Conservation (phyloP, 108 stramenopile species). For the Pelagomonas calceolata region DNA sequence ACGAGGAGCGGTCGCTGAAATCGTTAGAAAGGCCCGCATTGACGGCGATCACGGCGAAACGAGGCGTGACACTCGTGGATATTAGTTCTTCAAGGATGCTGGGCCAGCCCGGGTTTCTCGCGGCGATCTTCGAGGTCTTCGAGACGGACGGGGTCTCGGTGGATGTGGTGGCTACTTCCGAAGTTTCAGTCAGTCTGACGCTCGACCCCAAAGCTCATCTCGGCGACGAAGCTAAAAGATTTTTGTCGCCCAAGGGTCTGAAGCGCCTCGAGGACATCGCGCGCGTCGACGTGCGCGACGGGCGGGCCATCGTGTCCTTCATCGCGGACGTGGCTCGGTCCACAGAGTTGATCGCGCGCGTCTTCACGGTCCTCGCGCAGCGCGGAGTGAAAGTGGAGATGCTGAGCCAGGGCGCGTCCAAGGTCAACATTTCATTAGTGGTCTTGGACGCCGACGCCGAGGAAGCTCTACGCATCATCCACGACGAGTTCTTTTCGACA, state of each 20-base stretch:
- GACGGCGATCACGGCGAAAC: slow-evolving; percentile 92
- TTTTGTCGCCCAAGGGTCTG: slow-evolving; percentile 20
- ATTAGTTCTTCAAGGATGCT: slow-evolving; percentile 86
- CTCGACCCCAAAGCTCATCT: slow-evolving; percentile 76
- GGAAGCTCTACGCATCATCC: slow-evolving; percentile 55
- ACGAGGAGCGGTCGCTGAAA: not conserved
- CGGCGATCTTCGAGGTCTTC: slow-evolving; percentile 77
- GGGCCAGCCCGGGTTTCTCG: slow-evolving; percentile 87
- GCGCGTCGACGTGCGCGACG: slow-evolving; percentile 49
- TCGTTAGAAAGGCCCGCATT: slow-evolving; percentile 14
- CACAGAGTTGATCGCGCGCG: slow-evolving; percentile 80
- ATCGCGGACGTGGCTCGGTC: slow-evolving; percentile 77
- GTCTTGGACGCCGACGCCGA: slow-evolving; percentile 60
- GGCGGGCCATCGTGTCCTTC: slow-evolving; percentile 71
- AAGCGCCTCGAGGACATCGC: slow-evolving; percentile 50
- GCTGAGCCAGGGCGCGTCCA: slow-evolving; percentile 67
- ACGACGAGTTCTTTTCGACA: slow-evolving; percentile 80
- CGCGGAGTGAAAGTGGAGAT: slow-evolving; percentile 68
- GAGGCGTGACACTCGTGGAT: slow-evolving; percentile 73
- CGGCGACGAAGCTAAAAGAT: slow-evolving; percentile 30
- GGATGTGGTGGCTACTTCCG: slow-evolving; percentile 92
- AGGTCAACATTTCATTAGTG: slow-evolving; percentile 89
- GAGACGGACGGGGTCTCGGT: slow-evolving; percentile 91
- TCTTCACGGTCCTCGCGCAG: slow-evolving; percentile 68
- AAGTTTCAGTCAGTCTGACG: slow-evolving; percentile 92